A percentile compares a stretch with the other conserved stretches of the same genome.
phyloP scores from a whole-genome alignment of 2,329 filamentous ascomycete species.

The Diaporthe helianthi region DNA sequence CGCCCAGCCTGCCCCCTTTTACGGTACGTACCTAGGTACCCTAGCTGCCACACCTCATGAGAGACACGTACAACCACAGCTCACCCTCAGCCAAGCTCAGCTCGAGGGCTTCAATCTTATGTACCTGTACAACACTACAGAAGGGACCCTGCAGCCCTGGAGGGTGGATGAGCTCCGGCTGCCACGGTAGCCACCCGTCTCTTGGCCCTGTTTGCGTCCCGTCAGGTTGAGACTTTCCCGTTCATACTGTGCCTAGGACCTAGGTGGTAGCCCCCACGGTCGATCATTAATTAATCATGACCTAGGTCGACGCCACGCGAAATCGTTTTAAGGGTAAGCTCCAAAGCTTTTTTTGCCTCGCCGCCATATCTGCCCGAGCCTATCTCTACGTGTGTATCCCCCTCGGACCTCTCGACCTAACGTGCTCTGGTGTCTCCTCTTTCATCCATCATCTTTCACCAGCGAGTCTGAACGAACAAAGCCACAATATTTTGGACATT shows the following conservation, averaged over 20 bases:
- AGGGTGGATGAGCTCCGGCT: no score
- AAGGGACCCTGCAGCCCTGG: no score
- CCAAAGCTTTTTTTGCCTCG: constrained; percentile 1
- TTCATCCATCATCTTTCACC: background rate
- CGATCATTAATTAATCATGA: constrained; percentile 26
- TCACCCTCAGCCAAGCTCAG: background rate
- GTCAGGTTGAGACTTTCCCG: constrained; percentile 9
- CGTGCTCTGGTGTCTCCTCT: background rate
- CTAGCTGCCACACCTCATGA: background rate
- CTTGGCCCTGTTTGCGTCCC: background rate
- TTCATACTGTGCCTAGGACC: no score
- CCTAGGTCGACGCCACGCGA: constrained; percentile 22
- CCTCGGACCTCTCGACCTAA: background rate
- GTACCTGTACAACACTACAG: background rate
- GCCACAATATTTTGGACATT: background rate
- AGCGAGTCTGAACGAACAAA: background rate
- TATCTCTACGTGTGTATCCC: background rate
- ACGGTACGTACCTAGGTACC: background rate
- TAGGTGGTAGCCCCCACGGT: constrained; percentile 25
- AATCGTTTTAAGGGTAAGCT: constrained; percentile 21
- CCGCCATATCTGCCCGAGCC: background rate
- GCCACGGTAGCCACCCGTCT: constrained; percentile 9
- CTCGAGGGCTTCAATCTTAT: background rate
- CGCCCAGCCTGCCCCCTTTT: background rate
- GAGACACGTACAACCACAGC: background rate